phyloP scores from a whole-genome alignment of 352 stramenopile genomes.

The Phytophthora syringae region DNA sequence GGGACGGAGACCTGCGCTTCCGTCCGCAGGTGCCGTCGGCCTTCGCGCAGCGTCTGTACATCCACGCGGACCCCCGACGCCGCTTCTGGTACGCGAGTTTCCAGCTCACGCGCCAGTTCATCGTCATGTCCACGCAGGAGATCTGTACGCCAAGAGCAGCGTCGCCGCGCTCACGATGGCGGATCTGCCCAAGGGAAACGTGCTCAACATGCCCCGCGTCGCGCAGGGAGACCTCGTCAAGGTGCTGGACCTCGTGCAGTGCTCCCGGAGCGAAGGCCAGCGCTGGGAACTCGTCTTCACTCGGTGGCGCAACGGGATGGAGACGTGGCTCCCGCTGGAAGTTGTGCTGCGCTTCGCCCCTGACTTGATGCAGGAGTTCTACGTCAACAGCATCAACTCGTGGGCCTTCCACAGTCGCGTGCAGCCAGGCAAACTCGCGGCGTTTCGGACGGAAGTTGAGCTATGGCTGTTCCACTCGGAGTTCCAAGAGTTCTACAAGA shows the following conservation, averaged over 20 bases:
- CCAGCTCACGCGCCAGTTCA: constrained; percentile 66
- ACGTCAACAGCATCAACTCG: constrained; percentile 81
- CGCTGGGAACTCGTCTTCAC: constrained; percentile 75
- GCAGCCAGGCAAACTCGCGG: constrained; percentile 38
- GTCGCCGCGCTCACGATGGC: constrained; percentile 38
- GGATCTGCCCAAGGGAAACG: constrained; percentile 48
- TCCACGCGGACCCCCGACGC: constrained; percentile 55
- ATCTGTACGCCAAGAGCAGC: constrained; percentile 66
- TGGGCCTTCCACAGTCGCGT: constrained; percentile 66
- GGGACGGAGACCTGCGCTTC: constrained; percentile 57
- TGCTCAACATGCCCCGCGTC: constrained; percentile 65
- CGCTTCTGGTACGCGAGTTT: constrained; percentile 64
- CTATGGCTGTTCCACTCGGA: constrained; percentile 76
- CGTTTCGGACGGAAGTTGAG: constrained; percentile 69
- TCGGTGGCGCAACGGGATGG: constrained; percentile 68
- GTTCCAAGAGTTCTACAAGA: constrained; percentile 68
- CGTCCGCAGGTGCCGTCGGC: constrained; percentile 50
- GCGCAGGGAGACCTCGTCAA: constrained; percentile 63
- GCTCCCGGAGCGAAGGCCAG: constrained; percentile 44
- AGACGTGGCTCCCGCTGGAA: constrained; percentile 75
- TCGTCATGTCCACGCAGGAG: constrained; percentile 74
- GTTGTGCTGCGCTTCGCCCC: constrained; percentile 50
- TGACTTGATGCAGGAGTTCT: constrained; percentile 74
- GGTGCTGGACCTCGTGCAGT: constrained; percentile 78
- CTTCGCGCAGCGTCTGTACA: constrained; percentile 58